Conservation (phyloP, 495 filamentous ascomycete genomes). For the Pyrenula aspistea region DNA sequence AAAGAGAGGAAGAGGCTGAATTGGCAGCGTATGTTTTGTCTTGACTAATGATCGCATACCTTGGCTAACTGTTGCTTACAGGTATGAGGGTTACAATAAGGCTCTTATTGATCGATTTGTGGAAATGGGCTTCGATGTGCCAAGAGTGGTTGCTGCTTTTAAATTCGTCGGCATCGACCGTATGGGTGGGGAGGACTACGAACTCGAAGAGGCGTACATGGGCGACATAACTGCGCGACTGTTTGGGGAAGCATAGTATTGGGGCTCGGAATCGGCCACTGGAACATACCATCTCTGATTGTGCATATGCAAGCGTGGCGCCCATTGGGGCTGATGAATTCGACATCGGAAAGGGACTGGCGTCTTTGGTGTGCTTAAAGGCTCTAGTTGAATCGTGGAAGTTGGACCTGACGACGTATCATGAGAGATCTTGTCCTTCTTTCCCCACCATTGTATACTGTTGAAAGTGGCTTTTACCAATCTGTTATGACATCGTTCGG, state of each 20-base stretch:
- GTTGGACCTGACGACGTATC: too few species aligned
- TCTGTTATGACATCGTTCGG: too few species aligned
- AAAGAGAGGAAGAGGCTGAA: slow-evolving; percentile 27
- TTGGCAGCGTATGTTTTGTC: slow-evolving; percentile 26
- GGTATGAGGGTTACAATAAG: slow-evolving; percentile 84
- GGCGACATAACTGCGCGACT: slow-evolving; percentile 79
- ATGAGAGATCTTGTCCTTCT: too few species aligned
- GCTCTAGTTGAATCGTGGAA: too few species aligned
- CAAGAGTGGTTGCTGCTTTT: slow-evolving; percentile 75
- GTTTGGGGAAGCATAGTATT: slow-evolving; percentile 46
- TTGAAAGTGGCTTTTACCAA: too few species aligned
- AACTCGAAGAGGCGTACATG: slow-evolving; percentile 75
- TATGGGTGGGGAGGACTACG: slow-evolving; percentile 65
- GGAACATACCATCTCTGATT: background rate
- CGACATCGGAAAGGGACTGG: background rate
- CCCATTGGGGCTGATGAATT: background rate
- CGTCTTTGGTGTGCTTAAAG: background rate
- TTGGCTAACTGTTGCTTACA: slow-evolving; percentile 19
- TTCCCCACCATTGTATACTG: too few species aligned
- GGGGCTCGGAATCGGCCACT: background rate
- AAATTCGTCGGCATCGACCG: slow-evolving; percentile 69
- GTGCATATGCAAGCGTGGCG: background rate
- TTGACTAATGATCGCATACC: slow-evolving; percentile 3
- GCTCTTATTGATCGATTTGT: slow-evolving; percentile 80
- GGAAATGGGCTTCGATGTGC: slow-evolving; percentile 89